These are phyloP conservation scores for Trichoderma erinaceum DNA, from an alignment of 495 filamentous ascomycete genomes.

Conservation along the genomic window DNA sequence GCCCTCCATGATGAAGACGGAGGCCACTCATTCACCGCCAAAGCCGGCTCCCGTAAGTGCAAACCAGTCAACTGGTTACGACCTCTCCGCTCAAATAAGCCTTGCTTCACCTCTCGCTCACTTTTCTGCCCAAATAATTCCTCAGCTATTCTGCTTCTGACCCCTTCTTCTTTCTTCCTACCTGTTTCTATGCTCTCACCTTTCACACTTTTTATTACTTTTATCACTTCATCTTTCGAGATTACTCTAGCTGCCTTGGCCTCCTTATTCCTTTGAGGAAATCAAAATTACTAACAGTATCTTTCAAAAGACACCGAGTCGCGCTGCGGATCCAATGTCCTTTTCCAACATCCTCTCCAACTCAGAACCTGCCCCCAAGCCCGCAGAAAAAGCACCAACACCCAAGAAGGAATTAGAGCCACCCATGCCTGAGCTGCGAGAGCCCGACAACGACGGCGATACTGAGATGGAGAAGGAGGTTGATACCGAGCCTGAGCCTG, in stretches of 20 bases:
- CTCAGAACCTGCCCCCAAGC: constrained; percentile 54
- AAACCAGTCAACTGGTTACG: constrained; percentile 21
- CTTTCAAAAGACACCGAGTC: constrained; percentile 50
- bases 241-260: constrained; percentile 21
- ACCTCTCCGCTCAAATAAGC: neutral
- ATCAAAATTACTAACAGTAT: constrained; percentile 20
- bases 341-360: constrained; percentile 84
- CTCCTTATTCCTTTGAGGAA: constrained; percentile 10
- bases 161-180: neutral
- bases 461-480: constrained; percentile 12
- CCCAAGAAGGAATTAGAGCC: constrained; percentile 3
- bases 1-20: constrained; percentile 39
- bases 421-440: constrained; percentile 26
- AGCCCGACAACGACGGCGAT: constrained; percentile 22
- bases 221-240: constrained; percentile 16
- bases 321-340: constrained; percentile 79
- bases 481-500: constrained; percentile 16
- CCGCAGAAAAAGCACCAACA: constrained; percentile 33
- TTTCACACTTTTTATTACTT: neutral
- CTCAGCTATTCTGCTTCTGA: neutral
- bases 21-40: constrained; percentile 29
- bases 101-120: neutral
- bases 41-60: constrained; percentile 31
- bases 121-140: neutral
- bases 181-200: neutral